Evolutionary conservation across 1,284 basidiomycete species (phyloP).

Genomic region (Leucoagaricus sp.): DNA sequence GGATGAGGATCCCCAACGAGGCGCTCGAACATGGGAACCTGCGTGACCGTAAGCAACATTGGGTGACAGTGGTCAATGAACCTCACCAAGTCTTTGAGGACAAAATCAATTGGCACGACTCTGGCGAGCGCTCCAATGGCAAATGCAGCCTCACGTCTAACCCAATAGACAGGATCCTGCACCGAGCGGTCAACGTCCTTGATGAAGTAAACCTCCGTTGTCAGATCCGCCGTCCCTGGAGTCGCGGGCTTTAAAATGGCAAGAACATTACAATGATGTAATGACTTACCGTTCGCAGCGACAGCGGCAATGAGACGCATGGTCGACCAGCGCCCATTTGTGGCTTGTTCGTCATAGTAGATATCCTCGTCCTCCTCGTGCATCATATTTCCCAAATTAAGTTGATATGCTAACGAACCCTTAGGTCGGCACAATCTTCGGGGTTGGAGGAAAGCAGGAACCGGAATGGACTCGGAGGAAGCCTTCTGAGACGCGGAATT

Average conservation of each 20-base stretch:
- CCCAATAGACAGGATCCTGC: constrained; percentile 81
- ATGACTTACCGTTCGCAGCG: constrained; percentile 63
- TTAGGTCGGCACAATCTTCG: constrained; percentile 2
- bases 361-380: constrained; percentile 29
- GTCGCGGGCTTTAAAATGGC: constrained; percentile 13
- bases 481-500: background rate
- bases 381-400: constrained; percentile 14
- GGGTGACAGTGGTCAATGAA: constrained; percentile 6
- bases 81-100: constrained; percentile 65
- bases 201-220: constrained; percentile 74
- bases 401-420: constrained; percentile 11
- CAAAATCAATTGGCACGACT: constrained; percentile 73
- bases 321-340: constrained; percentile 86
- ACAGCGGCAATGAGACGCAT: constrained; percentile 93
- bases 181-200: constrained; percentile 80
- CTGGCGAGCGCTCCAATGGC: constrained; percentile 89
- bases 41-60: background rate
- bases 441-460: background rate
- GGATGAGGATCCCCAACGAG: constrained; percentile 74
- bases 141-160: constrained; percentile 88
- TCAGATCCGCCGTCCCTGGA: constrained; percentile 52
- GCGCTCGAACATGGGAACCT: constrained; percentile 81
- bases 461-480: background rate
- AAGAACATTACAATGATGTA: constrained; percentile 13
- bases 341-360: constrained; percentile 60